Percentiles rank a stretch among this genome's conserved stretches.
Evolutionary conservation across 2,329 filamentous ascomycete species (phyloP).

Genomic region (Huntiella omanensis): DNA sequence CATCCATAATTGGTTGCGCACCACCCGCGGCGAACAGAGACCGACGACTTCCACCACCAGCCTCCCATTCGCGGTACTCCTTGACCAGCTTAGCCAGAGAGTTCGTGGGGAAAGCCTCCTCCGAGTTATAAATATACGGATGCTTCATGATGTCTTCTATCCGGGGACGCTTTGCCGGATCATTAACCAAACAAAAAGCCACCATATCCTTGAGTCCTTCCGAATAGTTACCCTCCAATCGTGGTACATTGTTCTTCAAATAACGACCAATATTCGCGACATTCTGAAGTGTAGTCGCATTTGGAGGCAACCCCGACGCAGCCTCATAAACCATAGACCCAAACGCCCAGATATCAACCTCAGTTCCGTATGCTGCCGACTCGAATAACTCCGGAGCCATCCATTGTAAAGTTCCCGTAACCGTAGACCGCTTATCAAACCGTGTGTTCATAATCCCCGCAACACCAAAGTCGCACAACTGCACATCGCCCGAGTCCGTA

Average conservation of each 20-base stretch:
- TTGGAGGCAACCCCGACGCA: constrained; percentile 43
- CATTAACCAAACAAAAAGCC: constrained; percentile 39
- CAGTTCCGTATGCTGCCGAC: constrained; percentile 32
- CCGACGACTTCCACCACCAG: constrained; percentile 43
- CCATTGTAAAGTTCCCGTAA: constrained; percentile 50
- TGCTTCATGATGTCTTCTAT: constrained; percentile 44
- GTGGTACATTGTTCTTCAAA: constrained; percentile 29
- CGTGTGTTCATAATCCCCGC: constrained; percentile 44
- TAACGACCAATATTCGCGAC: constrained; percentile 24
- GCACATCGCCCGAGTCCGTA: constrained; percentile 42
- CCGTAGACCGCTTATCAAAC: constrained; percentile 42
- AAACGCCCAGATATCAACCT: constrained; percentile 50
- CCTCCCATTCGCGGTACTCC: constrained; percentile 50
- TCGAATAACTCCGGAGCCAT: constrained; percentile 47
- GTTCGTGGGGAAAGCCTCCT: constrained; percentile 37
- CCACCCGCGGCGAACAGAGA: constrained; percentile 35
- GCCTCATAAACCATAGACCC: constrained; percentile 50
- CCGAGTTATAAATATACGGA: constrained; percentile 40
- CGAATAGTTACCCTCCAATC: constrained; percentile 41
- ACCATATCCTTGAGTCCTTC: constrained; percentile 37
- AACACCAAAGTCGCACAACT: constrained; percentile 50
- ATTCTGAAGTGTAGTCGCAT: constrained; percentile 26
- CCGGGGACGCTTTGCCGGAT: constrained; percentile 36
- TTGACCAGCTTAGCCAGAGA: constrained; percentile 42
- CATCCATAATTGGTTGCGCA: constrained; percentile 24